Base-by-base conservation (phyloP, 2,329 filamentous ascomycete genomes). In the Penicillium freii region DNA sequence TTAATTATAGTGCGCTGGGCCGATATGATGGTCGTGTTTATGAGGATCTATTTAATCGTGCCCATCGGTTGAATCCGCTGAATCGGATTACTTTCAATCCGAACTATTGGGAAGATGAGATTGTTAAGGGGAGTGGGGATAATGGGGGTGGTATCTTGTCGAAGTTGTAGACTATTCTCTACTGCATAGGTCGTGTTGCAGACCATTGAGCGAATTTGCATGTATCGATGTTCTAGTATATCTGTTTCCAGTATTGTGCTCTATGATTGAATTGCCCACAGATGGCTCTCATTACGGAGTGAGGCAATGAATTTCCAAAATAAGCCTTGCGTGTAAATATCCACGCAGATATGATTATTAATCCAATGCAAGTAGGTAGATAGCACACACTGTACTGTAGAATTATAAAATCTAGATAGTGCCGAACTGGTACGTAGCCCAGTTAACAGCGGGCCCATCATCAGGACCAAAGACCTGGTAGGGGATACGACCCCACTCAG, bases 401-500 rank as follows among this genome's bases (percentile, higher is more conserved):
- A 21, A 19, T 13, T 21, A 27, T 40, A 13, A 21, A 13, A 29
- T 68, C 10, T 67, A 76, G 39, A 73, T 65, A 49, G 70, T 77
- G 43, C 75, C 75, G 62, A 80, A 79, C 56, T 74, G 69, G 64
- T 78, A 80, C 5, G 74, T 77, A 51, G 76, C 76, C 68, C 68
- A 74, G 63, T 78, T 79, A 19, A 79, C 62, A 5, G 70, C 70
- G 10, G 77, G 76, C 1, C 65, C 71, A 42, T 75, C 72, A 27
- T 70, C 66, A 15, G 76, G 74, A 8, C 73, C 71, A 59, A 72
- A 78, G 59, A 80, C 69, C 67, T 78, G 74, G 60, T 72, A 72
- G 1, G 67, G 54, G 31, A 68, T 75, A 54, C 92, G 84, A 58
- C 86, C 86, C 93, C 93, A 97, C 74, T 91, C 84, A 0, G 92